Evolutionary conservation across 2,329 filamentous ascomycete genomes (phyloP), one percentile per base, ranked within the genome.

Genomic region (Ilyonectria sp.): DNA sequence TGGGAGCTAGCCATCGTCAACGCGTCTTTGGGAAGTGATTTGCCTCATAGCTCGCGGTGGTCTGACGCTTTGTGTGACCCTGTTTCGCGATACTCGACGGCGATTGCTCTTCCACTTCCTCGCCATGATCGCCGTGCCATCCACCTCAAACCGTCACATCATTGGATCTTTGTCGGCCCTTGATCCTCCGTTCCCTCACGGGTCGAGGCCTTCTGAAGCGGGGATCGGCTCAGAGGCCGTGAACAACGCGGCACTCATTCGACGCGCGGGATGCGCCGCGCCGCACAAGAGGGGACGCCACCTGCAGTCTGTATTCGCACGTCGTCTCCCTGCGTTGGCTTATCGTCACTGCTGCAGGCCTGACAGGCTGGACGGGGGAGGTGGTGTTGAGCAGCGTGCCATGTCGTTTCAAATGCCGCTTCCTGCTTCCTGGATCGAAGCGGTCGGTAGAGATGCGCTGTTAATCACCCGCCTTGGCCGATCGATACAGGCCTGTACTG

Each of bases 211-310:
- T 21, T 26, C 13, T 43, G 29, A 37, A 40, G 60, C 52, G 52
- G 60, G 60, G 60, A 4, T 21, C 19, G 19, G 55, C 23, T 15
- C 11, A 23, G 8, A 55, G 57, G 69, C 58, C 60, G 69, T 71
- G 23, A 26, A 53, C 46, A 60, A 52, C 61, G 64, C 53, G 65
- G 65, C 62, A 44, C 49, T 61, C 21, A 63, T 58, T 19, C 29
- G 19, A 46, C 40, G 70, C 73, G 72, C 72, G 69, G 67, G 72
- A 71, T 73, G 71, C 72, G 73, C 71, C 66, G 40, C 71, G 72
- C 67, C 69, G 71, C 69, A 71, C 60, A 65, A 47, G 63, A 56
- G 19, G 44, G 8, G 44, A 55, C 69, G 70, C 72, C 73, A 44
- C 57, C 46, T 65, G 62, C 57, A 49, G 33, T 43, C 40, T 43